Evolutionary conservation across 306 rosid species (phyloP).

Genomic region (Prunus davidiana): DNA sequence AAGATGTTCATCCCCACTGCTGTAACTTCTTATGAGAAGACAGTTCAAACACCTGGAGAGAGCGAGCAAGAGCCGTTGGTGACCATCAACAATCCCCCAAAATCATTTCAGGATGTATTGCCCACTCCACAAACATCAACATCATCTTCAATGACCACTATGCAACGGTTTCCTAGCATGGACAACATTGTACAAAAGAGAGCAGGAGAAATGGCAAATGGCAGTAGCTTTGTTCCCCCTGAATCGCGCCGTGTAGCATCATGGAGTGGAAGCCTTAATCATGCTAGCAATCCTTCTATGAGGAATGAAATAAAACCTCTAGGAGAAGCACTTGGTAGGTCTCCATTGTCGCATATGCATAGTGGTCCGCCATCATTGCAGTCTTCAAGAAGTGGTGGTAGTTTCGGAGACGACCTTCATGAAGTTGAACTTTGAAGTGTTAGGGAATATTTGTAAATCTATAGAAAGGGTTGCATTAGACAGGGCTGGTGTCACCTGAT

Average conservation of each 20-base stretch:
- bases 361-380: conserved; percentile 23
- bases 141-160: conserved; percentile 5
- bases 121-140: conserved; percentile 16
- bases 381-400: conserved; percentile 29
- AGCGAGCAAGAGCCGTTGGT: conserved; percentile 37
- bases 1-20: conserved; percentile 67
- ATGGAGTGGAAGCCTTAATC: conserved; percentile 55
- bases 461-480: not conserved
- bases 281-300: conserved; percentile 30
- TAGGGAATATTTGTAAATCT: not conserved
- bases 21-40: conserved; percentile 34
- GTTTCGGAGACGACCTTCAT: conserved; percentile 61
- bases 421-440: conserved; percentile 63
- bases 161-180: conserved; percentile 58
- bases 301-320: conserved; percentile 33
- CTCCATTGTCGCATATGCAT: conserved; percentile 38
- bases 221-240: conserved; percentile 25
- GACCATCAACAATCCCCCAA: conserved; percentile 10
- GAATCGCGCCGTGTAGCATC: conserved; percentile 58
- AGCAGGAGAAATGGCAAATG: conserved; percentile 20
- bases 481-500: not conserved
- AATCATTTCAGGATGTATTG: conserved; percentile 19
- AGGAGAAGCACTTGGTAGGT: conserved; percentile 38
- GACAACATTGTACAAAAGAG: conserved; percentile 37
- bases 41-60: conserved; percentile 36